A percentile compares a stretch with the other conserved stretches of the same genome.
phyloP scores from a whole-genome alignment of 495 filamentous ascomycete species.

The Annulohypoxylon moriforme region DNA sequence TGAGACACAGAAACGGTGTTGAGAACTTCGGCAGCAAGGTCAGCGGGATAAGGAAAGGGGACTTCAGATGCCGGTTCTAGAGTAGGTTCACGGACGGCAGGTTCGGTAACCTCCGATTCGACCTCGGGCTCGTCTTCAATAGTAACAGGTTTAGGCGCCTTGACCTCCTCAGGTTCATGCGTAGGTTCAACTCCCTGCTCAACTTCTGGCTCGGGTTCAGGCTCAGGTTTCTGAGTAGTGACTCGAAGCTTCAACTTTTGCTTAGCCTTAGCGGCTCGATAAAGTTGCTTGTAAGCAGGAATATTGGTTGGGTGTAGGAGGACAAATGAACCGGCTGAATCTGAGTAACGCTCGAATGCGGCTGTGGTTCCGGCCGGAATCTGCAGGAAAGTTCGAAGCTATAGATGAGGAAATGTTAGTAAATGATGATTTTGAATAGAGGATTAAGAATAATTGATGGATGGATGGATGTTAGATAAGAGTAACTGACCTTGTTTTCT shows the following conservation, averaged over 20 bases:
- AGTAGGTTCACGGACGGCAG: background rate
- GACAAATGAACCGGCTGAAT: conserved; percentile 86
- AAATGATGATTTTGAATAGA: background rate
- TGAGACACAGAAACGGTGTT: conserved; percentile 38
- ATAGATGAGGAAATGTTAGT: conserved; percentile 40
- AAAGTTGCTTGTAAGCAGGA: conserved; percentile 94
- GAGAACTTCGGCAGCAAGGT: background rate
- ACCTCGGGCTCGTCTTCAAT: conserved; percentile 43
- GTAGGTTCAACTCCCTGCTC: conserved; percentile 40
- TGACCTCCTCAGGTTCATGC: background rate
- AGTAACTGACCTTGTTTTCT: conserved; percentile 82
- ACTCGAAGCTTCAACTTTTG: conserved; percentile 93
- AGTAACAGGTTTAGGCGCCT: background rate
- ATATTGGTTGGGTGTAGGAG: conserved; percentile 80
- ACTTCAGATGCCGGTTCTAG: background rate
- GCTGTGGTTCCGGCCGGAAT: conserved; percentile 75
- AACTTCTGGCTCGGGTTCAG: conserved; percentile 52
- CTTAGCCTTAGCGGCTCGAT: conserved; percentile 97
- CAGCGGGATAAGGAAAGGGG: background rate
- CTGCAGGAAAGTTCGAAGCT: conserved; percentile 81
- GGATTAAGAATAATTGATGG: background rate
- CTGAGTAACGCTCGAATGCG: conserved; percentile 93
- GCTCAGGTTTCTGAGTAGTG: conserved; percentile 55
- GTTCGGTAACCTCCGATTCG: conserved; percentile 20
- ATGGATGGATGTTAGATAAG: background rate